Evolutionary conservation across 148 eudicot species (phyloP).

Genomic region (Drosera capensis): DNA sequence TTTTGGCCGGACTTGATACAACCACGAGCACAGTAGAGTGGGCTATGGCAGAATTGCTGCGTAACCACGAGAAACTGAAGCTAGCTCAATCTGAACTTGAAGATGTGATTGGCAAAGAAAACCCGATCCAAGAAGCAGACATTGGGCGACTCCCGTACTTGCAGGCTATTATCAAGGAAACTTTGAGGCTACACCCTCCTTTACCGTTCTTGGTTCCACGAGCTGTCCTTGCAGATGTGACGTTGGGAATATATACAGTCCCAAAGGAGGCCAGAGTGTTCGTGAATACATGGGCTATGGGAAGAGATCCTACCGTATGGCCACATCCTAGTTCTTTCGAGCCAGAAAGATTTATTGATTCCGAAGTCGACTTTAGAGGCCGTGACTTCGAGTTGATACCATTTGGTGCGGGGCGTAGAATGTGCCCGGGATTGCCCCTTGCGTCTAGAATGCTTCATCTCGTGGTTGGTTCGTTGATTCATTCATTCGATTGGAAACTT

Average conservation of each 20-base stretch:
- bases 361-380: conserved; percentile 2
- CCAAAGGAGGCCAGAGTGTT: conserved; percentile 6
- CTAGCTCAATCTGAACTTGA: not conserved
- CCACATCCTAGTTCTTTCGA: not conserved
- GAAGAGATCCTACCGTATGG: conserved; percentile 4
- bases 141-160: not conserved
- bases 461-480: conserved; percentile 7
- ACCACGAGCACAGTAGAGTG: not conserved
- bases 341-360: conserved; percentile 7
- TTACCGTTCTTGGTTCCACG: not conserved
- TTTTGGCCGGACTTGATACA: not conserved
- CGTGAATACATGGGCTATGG: conserved; percentile 1
- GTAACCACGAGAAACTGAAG: not conserved
- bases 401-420: conserved; percentile 6
- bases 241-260: not conserved
- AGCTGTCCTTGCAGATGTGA: not conserved
- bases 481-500: conserved; percentile 4
- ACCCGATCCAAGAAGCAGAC: not conserved
- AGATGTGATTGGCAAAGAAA: not conserved
- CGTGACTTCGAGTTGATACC: conserved; percentile 8
- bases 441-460: conserved; percentile 3
- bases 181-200: not conserved
- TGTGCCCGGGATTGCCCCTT: conserved; percentile 2
- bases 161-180: conserved; percentile 1
- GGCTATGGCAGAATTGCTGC: conserved; percentile 1